Base-by-base conservation (phyloP, 176 grass and related monocot species). In the Cenchrus fungigraminus region DNA sequence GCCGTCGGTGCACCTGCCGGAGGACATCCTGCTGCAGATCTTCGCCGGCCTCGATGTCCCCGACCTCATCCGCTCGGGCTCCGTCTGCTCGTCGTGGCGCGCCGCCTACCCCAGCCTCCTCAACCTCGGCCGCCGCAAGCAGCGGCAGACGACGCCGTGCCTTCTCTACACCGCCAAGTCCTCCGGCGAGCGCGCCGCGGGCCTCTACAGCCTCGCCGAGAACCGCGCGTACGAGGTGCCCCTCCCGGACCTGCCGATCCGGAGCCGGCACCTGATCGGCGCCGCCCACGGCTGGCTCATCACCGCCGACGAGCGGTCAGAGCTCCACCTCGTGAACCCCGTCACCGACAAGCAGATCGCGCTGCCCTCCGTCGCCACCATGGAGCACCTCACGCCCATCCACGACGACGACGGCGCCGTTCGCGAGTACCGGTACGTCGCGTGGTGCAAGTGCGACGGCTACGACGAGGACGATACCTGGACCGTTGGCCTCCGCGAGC, bases 271-370 rank as follows among this genome's bases (percentile, higher is more conserved):
- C 8, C 17, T 68, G 6, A 7, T 82, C 34, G 66, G 79, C 51
- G 44, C 79, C 2, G 52, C 66, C 34, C 3, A 58, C 20, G 52
- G 66, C 2, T 82, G 52, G 79, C 1, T 71, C n/a, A 12, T 82
- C 34, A 66, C 82, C 12, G 56, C 46, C 34, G 82, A 85, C 19
- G 49, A 53, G 8, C 17, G 16, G 67, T 79, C 69, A 44, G n/a
- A 44, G 3, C 58, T 69, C 12, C 63, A 70, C 40, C 67, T 86
- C 47, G 28, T 86, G 6, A 85, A 86, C 61, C 67, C 70, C 52
- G 32, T 86, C n/a, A 66, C 59, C 0, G 72, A 61, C 13, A 34
- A 25, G 29, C 64, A 79, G 63, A 61, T 57, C 78, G 43, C 71
- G 31, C 56, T 85, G 14, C 57, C 77, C 42, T 12, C 59, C 8